Percentiles rank a stretch among this genome's conserved stretches.
These are phyloP conservation scores for Apiospora arundinis DNA, from an alignment of 2,329 filamentous ascomycete species.

Conservation along the genomic window DNA sequence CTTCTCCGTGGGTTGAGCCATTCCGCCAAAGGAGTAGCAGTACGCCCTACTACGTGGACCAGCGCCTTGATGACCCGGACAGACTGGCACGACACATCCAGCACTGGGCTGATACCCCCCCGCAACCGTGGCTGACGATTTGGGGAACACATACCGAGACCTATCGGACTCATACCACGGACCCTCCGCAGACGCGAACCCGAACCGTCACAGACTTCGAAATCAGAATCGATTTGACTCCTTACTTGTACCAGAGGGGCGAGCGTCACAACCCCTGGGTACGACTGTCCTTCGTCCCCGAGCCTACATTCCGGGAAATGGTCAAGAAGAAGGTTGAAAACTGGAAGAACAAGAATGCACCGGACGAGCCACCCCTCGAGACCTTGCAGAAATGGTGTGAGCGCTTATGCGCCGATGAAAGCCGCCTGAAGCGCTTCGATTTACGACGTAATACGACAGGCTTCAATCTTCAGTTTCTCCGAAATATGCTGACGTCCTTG, in stretches of 20 bases:
- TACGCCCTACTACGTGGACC: neutral
- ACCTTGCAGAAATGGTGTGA: neutral
- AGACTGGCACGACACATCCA: neutral
- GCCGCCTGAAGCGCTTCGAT: neutral
- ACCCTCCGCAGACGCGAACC: neutral
- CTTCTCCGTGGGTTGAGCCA: neutral
- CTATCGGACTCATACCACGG: neutral
- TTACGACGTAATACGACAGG: neutral
- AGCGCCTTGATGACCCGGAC: neutral
- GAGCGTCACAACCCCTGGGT: neutral
- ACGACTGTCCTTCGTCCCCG: neutral
- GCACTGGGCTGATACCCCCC: neutral
- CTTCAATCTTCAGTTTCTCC: neutral
- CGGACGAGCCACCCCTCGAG: neutral
- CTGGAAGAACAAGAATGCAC: neutral
- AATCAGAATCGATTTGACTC: neutral
- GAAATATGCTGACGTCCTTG: neutral
- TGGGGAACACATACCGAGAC: neutral
- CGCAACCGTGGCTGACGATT: neutral
- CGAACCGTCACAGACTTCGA: neutral
- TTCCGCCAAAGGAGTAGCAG: neutral
- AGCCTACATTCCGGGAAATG: no score
- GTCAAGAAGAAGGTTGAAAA: neutral
- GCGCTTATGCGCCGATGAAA: neutral
- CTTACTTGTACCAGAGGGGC: neutral